Conservation (phyloP, 352 stramenopile genomes). For the Plasmopara viticola region DNA sequence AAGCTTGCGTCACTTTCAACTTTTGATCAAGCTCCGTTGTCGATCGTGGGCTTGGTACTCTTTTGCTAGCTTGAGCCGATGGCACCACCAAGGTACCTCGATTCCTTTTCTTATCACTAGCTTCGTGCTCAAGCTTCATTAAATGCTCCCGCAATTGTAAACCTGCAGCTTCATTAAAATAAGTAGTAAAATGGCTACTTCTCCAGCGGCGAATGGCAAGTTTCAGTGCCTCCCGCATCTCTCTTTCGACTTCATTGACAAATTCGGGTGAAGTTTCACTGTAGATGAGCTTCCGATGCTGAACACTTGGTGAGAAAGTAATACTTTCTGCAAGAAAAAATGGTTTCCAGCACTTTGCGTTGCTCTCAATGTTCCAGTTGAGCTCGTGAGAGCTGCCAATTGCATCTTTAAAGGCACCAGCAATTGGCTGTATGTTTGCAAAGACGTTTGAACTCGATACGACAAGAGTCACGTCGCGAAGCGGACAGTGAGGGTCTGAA, state of each 20-base stretch:
- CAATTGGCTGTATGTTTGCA: constrained; percentile 74
- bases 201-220: constrained; percentile 86
- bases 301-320: constrained; percentile 26
- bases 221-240: constrained; percentile 82
- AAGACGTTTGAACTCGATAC: constrained; percentile 88
- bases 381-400: constrained; percentile 42
- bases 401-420: not conserved
- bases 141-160: constrained; percentile 74
- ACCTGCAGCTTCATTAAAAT: constrained; percentile 82
- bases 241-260: constrained; percentile 62
- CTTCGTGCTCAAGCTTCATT: constrained; percentile 54
- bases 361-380: constrained; percentile 77
- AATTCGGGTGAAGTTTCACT: constrained; percentile 42
- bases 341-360: constrained; percentile 79
- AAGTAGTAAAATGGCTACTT: constrained; percentile 69
- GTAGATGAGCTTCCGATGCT: constrained; percentile 58
- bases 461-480: constrained; percentile 82
- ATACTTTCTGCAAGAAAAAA: constrained; percentile 50
- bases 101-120: constrained; percentile 8
- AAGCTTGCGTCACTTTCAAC: constrained; percentile 18
- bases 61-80: constrained; percentile 1
- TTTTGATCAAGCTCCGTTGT: constrained; percentile 20
- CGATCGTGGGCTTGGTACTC: constrained; percentile 6
- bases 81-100: not conserved
- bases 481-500: constrained; percentile 72